Base-by-base conservation (phyloP, 805 yeast genomes). In the Candida germanica region DNA sequence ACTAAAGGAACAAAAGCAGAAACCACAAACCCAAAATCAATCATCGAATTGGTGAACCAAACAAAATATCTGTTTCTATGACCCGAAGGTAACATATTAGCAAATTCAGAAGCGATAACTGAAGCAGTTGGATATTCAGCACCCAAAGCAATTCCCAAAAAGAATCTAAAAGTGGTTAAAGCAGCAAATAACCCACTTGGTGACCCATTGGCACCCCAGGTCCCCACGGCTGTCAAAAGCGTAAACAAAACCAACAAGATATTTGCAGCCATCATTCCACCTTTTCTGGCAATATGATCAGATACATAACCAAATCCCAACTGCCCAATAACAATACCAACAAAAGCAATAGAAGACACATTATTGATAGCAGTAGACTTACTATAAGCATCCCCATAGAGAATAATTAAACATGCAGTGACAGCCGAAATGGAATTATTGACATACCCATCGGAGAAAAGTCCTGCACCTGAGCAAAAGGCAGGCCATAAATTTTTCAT, bases 101-200 rank as follows among this genome's bases (percentile, higher is more conserved):
- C 79, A 26, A 94, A 93, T 61, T 89, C 97, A 19, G 96, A 88
- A 48, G 94, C 87, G 24, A 95, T 94, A 13, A 89, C 91, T 6
- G 95, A 83, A 29, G 96, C 89, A 10, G 94, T 83, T 31, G 96
- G 96, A 56, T 89, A 89, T 63, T 89, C 98, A 33, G 94, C 89
- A 50, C 98, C 98, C 49, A 91, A 85, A 51, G 89, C 94, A 46
- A 87, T 69, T 63, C 98, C 98, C 34, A 89, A 65, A 61, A 89
- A 81, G 59, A 86, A 86, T 59, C 98, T 75, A 58, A 83, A 87
- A 7, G 81, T 83, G 6, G 95, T 86, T 36, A 89, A 63, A 14
- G 93, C 91, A 11, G 87, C 81, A 43, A 91, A 77, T 68, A 89
- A 73, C 26, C 96, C 96, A 33, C 74, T 68, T 3, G 86, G 74